These are phyloP conservation scores for Suhomyces chickasaworum DNA, from an alignment of 1,139 yeast genomes.

Conservation along the genomic window DNA sequence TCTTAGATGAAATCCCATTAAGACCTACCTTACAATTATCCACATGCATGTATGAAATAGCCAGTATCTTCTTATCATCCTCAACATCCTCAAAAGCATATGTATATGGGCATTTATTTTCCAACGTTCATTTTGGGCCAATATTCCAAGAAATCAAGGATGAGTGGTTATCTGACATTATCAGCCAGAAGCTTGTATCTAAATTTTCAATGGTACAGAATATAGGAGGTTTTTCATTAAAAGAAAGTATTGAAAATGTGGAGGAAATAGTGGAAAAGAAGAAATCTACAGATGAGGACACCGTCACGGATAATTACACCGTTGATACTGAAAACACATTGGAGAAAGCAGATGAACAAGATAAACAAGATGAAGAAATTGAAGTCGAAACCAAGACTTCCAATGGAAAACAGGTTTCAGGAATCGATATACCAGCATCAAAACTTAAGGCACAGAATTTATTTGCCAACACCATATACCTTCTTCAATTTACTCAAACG, in stretches of 20 bases:
- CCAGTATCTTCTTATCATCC: slow-evolving; percentile 21
- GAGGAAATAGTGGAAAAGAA: no score
- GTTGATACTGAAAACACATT: no score
- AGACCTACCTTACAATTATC: slow-evolving; percentile 31
- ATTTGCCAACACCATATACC: slow-evolving; percentile 29
- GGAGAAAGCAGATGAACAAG: no score
- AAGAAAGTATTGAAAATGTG: neutral
- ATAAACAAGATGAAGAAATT: neutral
- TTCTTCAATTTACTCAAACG: slow-evolving; percentile 26
- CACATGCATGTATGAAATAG: slow-evolving; percentile 26
- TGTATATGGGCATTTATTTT: slow-evolving; percentile 27
- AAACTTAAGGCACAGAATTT: slow-evolving; percentile 8
- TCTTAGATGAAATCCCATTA: slow-evolving; percentile 18
- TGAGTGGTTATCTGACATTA: slow-evolving; percentile 27
- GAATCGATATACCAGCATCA: neutral
- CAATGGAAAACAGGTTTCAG: neutral
- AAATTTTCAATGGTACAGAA: neutral
- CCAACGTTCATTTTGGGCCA: slow-evolving; percentile 13
- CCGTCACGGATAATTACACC: no score
- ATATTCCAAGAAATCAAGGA: slow-evolving; percentile 30
- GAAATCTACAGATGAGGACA: neutral
- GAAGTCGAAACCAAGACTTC: neutral
- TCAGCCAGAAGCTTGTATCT: slow-evolving; percentile 8
- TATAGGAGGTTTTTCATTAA: no score
- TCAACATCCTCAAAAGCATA: slow-evolving; percentile 9